Percentiles rank a stretch among this genome's conserved stretches.
Conservation (phyloP, 225 moss, liverwort and hornwort genomes). For the Asterella californica region DNA sequence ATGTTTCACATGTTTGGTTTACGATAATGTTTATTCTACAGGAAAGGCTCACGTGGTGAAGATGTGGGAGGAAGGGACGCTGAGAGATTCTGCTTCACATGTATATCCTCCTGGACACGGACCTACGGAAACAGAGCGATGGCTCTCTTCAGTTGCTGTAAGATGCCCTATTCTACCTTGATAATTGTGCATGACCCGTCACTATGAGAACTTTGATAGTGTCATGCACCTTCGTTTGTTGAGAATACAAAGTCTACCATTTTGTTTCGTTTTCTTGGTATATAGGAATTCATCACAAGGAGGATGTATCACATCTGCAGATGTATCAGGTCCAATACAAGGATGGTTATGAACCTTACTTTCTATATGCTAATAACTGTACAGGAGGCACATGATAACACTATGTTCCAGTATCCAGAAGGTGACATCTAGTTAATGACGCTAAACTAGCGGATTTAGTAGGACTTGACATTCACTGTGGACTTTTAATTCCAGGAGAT, state of each 20-base stretch:
- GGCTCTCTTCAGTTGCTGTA: conserved; percentile 34
- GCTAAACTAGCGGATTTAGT: not conserved
- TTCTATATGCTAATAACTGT: conserved; percentile 28
- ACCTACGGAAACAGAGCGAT: conserved; percentile 36
- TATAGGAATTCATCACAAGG: not conserved
- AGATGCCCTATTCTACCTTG: not conserved
- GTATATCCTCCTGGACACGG: conserved; percentile 37
- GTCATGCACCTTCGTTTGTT: not conserved
- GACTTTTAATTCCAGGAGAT: not conserved
- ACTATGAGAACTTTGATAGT: not conserved
- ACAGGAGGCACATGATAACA: not conserved
- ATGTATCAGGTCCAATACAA: conserved; percentile 41
- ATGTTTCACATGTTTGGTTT: not conserved
- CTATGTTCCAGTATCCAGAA: not conserved
- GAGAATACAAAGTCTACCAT: not conserved
- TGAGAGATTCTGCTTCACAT: conserved; percentile 32
- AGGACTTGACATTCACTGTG: not conserved
- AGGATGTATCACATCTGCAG: conserved; percentile 1
- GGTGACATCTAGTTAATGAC: not conserved
- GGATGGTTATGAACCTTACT: conserved; percentile 40
- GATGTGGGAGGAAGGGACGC: conserved; percentile 22
- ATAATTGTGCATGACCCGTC: not conserved
- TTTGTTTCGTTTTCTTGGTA: too few relatives aligned
- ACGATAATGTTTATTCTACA: not conserved
- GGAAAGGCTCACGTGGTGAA: conserved; percentile 22